A percentile compares a stretch with the other conserved stretches of the same genome.
phyloP scores from a whole-genome alignment of 768 basidiomycete species.

The Sarcodon aspratus region DNA sequence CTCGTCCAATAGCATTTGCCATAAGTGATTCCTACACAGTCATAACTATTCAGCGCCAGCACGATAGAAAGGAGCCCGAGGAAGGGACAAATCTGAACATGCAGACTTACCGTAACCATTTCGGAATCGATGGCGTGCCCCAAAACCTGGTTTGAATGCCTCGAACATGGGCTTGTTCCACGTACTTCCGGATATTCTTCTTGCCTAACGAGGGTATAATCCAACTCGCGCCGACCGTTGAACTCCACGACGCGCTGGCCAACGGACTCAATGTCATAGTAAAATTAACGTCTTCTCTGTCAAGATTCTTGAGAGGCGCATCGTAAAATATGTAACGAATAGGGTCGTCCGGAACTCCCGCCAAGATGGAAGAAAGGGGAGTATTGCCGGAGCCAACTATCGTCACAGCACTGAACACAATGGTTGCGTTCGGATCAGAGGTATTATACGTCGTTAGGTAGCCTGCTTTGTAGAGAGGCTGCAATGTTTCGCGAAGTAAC shows the following conservation, averaged over 20 bases:
- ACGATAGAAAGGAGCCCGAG: background rate
- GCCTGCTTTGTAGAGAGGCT: background rate
- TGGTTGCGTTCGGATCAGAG: background rate
- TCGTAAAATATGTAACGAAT: background rate
- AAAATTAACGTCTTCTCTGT: background rate
- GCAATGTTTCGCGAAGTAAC: background rate
- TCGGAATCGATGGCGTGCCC: background rate
- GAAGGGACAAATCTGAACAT: background rate
- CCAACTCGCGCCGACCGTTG: constrained; percentile 9
- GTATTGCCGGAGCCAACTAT: background rate
- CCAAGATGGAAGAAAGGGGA: background rate
- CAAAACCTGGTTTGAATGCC: background rate
- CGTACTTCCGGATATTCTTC: constrained; percentile 9
- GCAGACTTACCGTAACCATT: background rate
- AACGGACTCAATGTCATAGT: constrained; percentile 10
- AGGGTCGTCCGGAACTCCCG: background rate
- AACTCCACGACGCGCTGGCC: constrained; percentile 12
- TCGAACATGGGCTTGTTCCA: background rate
- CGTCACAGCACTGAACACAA: background rate
- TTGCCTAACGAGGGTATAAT: constrained; percentile 1
- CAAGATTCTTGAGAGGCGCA: constrained; percentile 4
- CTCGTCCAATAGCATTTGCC: constrained; percentile 11
- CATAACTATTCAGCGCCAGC: constrained; percentile 3
- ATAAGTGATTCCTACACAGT: constrained; percentile 8
- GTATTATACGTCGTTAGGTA: background rate